Conservation (phyloP, 1,284 basidiomycete genomes). For the Cutaneotrichosporon sp. region DNA sequence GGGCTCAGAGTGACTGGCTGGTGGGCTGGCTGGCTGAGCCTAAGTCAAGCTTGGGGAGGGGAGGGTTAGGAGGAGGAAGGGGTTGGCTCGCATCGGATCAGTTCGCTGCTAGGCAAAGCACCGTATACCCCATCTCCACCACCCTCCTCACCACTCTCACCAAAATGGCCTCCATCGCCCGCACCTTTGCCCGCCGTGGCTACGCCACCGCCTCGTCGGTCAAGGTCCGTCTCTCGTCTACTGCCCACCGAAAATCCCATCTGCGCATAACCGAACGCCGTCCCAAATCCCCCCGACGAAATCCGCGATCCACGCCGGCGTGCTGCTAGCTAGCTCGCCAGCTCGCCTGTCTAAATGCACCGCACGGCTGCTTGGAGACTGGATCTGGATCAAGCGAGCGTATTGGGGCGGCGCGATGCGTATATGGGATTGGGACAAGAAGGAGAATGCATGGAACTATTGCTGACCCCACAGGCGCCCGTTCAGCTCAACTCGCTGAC, state of each 20-base stretch:
- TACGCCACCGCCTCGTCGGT: constrained; percentile 49
- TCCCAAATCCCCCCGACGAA: constrained; percentile 3
- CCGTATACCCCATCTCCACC: constrained; percentile 19
- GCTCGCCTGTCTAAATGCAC: not conserved
- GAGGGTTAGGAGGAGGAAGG: too few relatives aligned
- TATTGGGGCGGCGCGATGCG: not conserved
- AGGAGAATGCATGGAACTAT: not conserved
- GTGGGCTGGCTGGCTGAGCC: not conserved
- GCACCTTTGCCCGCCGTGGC: constrained; percentile 47
- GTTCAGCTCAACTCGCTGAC: constrained; percentile 55
- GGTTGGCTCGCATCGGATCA: constrained; percentile 7
- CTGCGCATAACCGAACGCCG: not conserved
- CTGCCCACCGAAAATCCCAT: not conserved
- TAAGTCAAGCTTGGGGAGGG: not conserved
- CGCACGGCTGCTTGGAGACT: not conserved
- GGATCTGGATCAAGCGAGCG: not conserved
- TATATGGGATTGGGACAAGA: not conserved
- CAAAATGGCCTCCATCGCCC: constrained; percentile 50
- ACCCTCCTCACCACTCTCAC: constrained; percentile 22
- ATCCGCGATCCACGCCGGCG: not conserved
- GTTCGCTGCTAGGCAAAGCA: constrained; percentile 8
- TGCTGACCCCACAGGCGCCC: constrained; percentile 43
- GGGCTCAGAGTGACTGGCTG: not conserved
- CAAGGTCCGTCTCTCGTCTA: constrained; percentile 43
- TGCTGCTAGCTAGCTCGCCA: too few relatives aligned